Evolutionary conservation across 805 yeast species (phyloP).

Genomic region (Metschnikowia cerradonensis): DNA sequence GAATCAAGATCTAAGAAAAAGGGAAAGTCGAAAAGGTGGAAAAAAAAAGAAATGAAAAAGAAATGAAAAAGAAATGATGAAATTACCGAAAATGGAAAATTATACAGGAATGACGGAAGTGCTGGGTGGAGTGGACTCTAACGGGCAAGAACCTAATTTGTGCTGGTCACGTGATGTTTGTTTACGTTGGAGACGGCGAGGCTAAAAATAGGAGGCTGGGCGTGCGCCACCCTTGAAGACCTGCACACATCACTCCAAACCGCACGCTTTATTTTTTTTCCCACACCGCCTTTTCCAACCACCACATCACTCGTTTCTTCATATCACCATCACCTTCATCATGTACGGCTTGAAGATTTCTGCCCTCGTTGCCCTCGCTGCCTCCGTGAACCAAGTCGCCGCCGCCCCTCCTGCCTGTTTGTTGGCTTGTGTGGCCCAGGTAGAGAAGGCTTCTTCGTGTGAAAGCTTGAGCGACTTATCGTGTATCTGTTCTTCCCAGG

Average conservation of each 20-base stretch:
- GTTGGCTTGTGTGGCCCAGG: constrained; percentile 80
- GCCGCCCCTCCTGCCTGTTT: constrained; percentile 90
- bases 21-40: no score
- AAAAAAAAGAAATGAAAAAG: no score
- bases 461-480: constrained; percentile 55
- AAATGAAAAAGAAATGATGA: no score
- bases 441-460: constrained; percentile 55
- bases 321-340: neutral
- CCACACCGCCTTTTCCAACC: constrained; percentile 1
- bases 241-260: constrained; percentile 4
- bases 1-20: constrained; percentile 24
- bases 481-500: constrained; percentile 65
- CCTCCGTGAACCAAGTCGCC: constrained; percentile 44
- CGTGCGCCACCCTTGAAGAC: constrained; percentile 5
- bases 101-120: no score
- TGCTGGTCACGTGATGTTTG: constrained; percentile 9
- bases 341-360: constrained; percentile 17
- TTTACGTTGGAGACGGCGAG: constrained; percentile 5
- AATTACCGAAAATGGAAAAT: no score
- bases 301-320: constrained; percentile 3
- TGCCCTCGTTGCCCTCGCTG: constrained; percentile 28
- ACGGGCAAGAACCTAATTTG: neutral
- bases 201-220: constrained; percentile 3
- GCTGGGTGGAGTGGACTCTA: no score
- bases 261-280: constrained; percentile 2